Evolutionary conservation across 1,139 yeast genomes (phyloP).

Genomic region (Kodamaea ohmeri): DNA sequence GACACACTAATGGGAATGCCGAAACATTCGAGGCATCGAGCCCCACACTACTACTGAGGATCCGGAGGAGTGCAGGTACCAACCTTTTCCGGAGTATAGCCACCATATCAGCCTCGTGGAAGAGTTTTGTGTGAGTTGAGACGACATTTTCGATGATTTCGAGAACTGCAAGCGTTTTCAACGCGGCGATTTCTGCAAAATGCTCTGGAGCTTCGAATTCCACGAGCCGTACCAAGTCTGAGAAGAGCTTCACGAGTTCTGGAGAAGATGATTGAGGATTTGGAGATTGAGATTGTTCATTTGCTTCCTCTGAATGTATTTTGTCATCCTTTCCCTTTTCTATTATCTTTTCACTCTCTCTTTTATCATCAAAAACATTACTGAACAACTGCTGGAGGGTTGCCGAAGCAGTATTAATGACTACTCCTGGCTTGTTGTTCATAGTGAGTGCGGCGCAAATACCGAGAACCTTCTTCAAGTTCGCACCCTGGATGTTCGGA

Average conservation of each 20-base stretch:
- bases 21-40: constrained; percentile 1
- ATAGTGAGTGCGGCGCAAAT: constrained; percentile 73
- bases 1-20: constrained; percentile 59
- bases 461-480: constrained; percentile 56
- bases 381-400: constrained; percentile 83
- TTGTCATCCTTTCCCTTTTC: neutral
- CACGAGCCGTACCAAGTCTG: constrained; percentile 67
- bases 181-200: constrained; percentile 40
- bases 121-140: constrained; percentile 52
- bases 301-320: neutral
- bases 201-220: constrained; percentile 56
- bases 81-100: constrained; percentile 62
- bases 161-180: constrained; percentile 69
- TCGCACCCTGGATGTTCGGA: constrained; percentile 51
- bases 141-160: constrained; percentile 76
- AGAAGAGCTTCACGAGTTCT: too few relatives aligned
- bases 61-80: constrained; percentile 71
- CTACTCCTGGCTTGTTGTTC: constrained; percentile 69
- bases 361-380: constrained; percentile 57
- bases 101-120: constrained; percentile 59
- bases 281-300: neutral
- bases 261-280: too few relatives aligned
- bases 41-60: constrained; percentile 30
- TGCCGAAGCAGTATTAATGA: constrained; percentile 90
- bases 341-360: neutral